Evolutionary conservation across 2,329 filamentous ascomycete species (phyloP), one percentile per base, ranked within the genome.

Genomic region (Dactylellina sp.): DNA sequence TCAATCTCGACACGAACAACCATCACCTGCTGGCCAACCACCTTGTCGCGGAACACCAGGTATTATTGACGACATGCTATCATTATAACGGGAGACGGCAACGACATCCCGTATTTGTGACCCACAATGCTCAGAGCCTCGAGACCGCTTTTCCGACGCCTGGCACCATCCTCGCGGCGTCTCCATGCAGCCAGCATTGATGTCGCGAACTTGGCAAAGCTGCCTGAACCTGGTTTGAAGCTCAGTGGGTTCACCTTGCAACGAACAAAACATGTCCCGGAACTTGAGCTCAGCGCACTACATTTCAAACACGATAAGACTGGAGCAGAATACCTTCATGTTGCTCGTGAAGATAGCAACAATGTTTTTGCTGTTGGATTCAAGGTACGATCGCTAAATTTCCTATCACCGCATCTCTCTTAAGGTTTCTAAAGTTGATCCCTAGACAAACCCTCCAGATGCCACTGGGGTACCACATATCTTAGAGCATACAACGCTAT

Each of bases 341-440:
- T 99, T 78, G 94, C 93, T 14, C 87, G 94, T 78, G 93, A 98
- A 68, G 95, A 99, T 80, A 91, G 90, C 84, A 99, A 99, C 84
- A 99, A 99, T 91, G 95, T 98, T 80, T 99, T 99, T 83, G 96
- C 93, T 39, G 96, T 99, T 79, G 95, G 93, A 59, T 99, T 99
- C 88, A 97, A 97, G 63, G 71, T 75, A 47, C 12, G 64, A n/a
- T 40, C 4, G 37, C 11, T 46, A 22, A 2, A n/a, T 25, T 35
- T 40, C 20, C 12, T 11, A 35, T 61, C 56, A 18, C 46, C n/a
- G 6, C 12, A 47, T 40, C 25, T 56, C 49, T 44, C 50, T 57
- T 56, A 46, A 62, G 44, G 59, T 74, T 64, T 74, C 70, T 74
- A 74, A 74, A 44, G 61, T 74, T 74, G 70, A 74, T 74, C 44